Percentiles rank a stretch among this genome's conserved stretches.
Conservation (phyloP, 352 stramenopile genomes). For the Phytophthora palmivora region DNA sequence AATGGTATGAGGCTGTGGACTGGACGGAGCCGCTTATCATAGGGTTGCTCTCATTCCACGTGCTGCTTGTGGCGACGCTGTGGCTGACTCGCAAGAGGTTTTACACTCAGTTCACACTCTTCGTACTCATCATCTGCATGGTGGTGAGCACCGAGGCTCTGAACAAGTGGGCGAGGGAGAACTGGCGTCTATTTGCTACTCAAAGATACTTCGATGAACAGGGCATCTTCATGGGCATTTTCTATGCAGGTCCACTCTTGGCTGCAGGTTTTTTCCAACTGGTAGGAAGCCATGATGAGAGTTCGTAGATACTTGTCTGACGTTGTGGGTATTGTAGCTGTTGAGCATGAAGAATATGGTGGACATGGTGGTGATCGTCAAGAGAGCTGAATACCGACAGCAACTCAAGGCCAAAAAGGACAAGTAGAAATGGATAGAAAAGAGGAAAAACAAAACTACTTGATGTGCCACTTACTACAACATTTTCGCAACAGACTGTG, state of each 20-base stretch:
- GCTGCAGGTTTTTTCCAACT: slow-evolving; percentile 82
- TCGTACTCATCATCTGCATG: slow-evolving; percentile 67
- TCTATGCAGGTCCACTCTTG: slow-evolving; percentile 80
- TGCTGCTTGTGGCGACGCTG: slow-evolving; percentile 57
- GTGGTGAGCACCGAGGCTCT: slow-evolving; percentile 64
- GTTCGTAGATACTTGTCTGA: slow-evolving; percentile 13
- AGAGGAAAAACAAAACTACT: slow-evolving; percentile 32
- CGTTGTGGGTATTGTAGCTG: slow-evolving; percentile 39
- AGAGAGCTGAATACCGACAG: slow-evolving; percentile 70
- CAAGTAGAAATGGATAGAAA: slow-evolving; percentile 39
- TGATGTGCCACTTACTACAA: slow-evolving; percentile 37
- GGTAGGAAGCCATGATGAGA: slow-evolving; percentile 33
- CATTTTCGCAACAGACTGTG: slow-evolving; percentile 14
- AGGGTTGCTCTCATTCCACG: slow-evolving; percentile 62
- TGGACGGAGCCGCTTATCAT: slow-evolving; percentile 81
- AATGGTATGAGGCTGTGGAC: slow-evolving; percentile 86
- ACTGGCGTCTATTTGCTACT: slow-evolving; percentile 74
- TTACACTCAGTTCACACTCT: slow-evolving; percentile 67
- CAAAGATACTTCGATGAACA: slow-evolving; percentile 87
- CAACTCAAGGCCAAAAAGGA: slow-evolving; percentile 57
- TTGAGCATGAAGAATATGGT: slow-evolving; percentile 85
- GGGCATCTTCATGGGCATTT: slow-evolving; percentile 86
- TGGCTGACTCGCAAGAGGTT: slow-evolving; percentile 66
- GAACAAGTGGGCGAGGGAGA: slow-evolving; percentile 63
- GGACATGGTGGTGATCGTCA: slow-evolving; percentile 81